These are phyloP conservation scores for Phytophthora nicotianae DNA, from an alignment of 352 stramenopile genomes.

Conservation along the genomic window DNA sequence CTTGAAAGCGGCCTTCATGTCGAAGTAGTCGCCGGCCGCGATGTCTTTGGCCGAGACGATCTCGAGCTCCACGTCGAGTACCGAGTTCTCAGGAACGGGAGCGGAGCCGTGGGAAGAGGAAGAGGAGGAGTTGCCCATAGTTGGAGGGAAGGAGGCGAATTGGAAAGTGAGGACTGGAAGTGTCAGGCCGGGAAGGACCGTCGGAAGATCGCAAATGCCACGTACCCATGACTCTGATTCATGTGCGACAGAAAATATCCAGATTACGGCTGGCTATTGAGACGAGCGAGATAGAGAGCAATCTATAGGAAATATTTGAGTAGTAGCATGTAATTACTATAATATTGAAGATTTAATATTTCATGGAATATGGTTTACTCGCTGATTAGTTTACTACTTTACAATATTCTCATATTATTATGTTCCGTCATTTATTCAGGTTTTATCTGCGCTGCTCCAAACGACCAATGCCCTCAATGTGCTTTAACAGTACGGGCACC, in stretches of 20 bases:
- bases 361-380: too few relatives aligned
- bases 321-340: too few relatives aligned
- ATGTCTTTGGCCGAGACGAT: constrained; percentile 46
- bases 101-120: constrained; percentile 17
- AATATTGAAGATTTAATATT: too few relatives aligned
- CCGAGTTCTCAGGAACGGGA: constrained; percentile 6
- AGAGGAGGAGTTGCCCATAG: constrained; percentile 34
- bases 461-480: too few relatives aligned
- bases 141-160: constrained; percentile 1
- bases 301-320: too few relatives aligned
- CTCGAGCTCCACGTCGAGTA: constrained; percentile 44
- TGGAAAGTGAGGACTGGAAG: constrained; percentile 17
- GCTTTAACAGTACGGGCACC: too few relatives aligned
- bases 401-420: too few relatives aligned
- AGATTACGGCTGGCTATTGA: constrained; percentile 32
- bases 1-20: constrained; percentile 31
- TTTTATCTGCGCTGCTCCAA: too few relatives aligned
- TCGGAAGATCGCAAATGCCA: constrained; percentile 18
- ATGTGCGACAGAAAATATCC: constrained; percentile 25
- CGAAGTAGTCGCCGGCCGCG: constrained; percentile 35
- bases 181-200: not conserved
- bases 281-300: too few relatives aligned
- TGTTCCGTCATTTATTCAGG: too few relatives aligned
- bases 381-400: too few relatives aligned
- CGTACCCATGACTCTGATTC: constrained; percentile 11